A percentile compares a stretch with the other conserved stretches of the same genome.
Evolutionary conservation across 305 asterid genomes (phyloP).

Genomic region (Fraxinus velutina): DNA sequence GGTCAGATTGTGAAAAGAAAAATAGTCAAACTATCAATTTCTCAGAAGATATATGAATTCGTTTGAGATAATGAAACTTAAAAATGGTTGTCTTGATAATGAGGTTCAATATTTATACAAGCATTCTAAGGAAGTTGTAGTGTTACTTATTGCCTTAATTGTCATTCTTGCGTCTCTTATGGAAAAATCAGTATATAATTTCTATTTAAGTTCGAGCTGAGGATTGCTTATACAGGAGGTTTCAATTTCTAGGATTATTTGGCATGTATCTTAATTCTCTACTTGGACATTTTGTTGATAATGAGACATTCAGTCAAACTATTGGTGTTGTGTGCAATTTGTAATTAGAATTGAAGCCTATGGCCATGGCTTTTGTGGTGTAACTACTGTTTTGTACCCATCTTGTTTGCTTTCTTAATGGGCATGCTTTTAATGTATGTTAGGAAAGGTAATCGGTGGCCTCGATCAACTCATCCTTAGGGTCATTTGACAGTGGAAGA

Average conservation of each 20-base stretch:
- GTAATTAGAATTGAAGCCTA: background rate
- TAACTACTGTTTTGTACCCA: background rate
- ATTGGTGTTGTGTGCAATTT: background rate
- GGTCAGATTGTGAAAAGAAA: background rate
- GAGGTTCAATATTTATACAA: background rate
- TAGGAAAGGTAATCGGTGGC: background rate
- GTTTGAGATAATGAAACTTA: background rate
- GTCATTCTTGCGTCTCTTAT: background rate
- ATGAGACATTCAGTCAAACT: background rate
- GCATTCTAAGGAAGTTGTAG: background rate
- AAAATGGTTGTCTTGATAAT: background rate
- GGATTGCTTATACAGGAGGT: background rate
- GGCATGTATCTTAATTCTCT: background rate
- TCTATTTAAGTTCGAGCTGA: background rate
- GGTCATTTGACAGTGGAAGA: background rate
- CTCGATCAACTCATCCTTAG: background rate
- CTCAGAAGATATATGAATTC: background rate
- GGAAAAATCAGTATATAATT: background rate
- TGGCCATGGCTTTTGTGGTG: background rate
- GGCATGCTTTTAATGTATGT: background rate
- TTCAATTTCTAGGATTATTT: background rate
- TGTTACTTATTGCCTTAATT: background rate
- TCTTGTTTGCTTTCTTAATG: background rate
- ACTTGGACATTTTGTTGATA: background rate
- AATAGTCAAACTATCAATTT: background rate